phyloP scores from a whole-genome alignment of 2,329 filamentous ascomycete genomes.

The Diaporthe sp. region DNA sequence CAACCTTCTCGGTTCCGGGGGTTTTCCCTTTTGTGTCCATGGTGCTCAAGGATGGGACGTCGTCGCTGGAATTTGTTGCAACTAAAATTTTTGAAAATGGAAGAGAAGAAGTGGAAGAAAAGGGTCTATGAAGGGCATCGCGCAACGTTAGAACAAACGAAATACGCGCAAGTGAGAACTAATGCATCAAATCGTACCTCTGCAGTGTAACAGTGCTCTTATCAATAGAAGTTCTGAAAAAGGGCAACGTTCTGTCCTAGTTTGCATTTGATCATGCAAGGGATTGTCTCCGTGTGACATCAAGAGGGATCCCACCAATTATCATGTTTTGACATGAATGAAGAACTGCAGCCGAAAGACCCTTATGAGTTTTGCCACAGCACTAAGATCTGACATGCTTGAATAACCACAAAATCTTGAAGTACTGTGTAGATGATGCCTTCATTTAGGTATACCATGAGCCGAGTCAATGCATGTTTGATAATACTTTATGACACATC shows the following conservation, averaged over 20 bases:
- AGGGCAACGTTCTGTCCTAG: not conserved
- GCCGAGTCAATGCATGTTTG: not conserved
- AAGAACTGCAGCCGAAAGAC: not conserved
- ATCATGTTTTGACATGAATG: not conserved
- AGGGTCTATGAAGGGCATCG: not conserved
- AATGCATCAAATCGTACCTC: constrained; percentile 1
- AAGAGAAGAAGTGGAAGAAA: not conserved
- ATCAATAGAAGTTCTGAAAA: not conserved
- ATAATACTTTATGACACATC: no score
- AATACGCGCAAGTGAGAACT: not conserved
- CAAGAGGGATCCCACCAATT: not conserved
- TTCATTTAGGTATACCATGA: not conserved
- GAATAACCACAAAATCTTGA: not conserved
- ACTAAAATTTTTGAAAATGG: not conserved
- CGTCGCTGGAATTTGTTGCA: not conserved
- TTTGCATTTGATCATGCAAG: constrained; percentile 13
- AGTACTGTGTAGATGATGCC: not conserved
- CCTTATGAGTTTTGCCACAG: not conserved
- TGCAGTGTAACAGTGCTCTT: not conserved
- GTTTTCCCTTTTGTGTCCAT: not conserved
- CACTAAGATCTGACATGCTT: constrained; percentile 21
- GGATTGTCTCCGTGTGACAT: constrained; percentile 7
- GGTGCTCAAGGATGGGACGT: no score
- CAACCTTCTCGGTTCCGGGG: not conserved
- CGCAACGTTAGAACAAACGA: not conserved